Percentiles rank a stretch among this genome's conserved stretches.
These are phyloP conservation scores for Abortiporus biennis DNA, from an alignment of 1,284 basidiomycete genomes.

Conservation along the genomic window DNA sequence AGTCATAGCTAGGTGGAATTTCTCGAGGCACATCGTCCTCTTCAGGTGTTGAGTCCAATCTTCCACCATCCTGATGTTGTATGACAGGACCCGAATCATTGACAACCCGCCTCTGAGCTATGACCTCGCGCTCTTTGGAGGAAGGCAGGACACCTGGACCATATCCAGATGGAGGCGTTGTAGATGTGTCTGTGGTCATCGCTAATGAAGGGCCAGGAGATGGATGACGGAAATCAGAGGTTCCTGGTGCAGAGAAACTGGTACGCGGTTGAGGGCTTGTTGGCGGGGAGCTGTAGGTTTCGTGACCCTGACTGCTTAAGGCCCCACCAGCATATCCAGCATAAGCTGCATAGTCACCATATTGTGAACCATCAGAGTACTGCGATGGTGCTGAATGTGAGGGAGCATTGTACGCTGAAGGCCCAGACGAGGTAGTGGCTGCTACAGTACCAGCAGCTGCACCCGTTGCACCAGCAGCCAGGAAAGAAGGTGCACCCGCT, in stretches of 20 bases:
- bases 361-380: no score
- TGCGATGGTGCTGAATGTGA: no score
- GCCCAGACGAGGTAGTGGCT: not conserved
- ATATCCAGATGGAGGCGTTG: conserved; percentile 9
- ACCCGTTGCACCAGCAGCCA: conserved; percentile 15
- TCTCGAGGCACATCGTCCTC: conserved; percentile 19
- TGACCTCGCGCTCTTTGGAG: conserved; percentile 28
- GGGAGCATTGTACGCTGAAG: not conserved
- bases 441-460: no score
- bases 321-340: not conserved
- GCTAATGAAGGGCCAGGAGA: not conserved
- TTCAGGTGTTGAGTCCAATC: conserved; percentile 18
- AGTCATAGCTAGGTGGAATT: conserved; percentile 30
- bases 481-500: conserved; percentile 18
- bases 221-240: not conserved
- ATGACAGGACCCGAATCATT: conserved; percentile 19
- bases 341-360: conserved; percentile 2
- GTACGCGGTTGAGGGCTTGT: no score
- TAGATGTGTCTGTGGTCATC: not conserved
- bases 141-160: conserved; percentile 18
- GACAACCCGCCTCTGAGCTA: conserved; percentile 14
- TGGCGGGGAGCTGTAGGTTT: no score
- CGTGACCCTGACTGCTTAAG: no score
- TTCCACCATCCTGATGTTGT: conserved; percentile 25
- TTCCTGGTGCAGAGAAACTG: no score